Conservation (phyloP, 768 basidiomycete genomes). For the Naematelia encephala region DNA sequence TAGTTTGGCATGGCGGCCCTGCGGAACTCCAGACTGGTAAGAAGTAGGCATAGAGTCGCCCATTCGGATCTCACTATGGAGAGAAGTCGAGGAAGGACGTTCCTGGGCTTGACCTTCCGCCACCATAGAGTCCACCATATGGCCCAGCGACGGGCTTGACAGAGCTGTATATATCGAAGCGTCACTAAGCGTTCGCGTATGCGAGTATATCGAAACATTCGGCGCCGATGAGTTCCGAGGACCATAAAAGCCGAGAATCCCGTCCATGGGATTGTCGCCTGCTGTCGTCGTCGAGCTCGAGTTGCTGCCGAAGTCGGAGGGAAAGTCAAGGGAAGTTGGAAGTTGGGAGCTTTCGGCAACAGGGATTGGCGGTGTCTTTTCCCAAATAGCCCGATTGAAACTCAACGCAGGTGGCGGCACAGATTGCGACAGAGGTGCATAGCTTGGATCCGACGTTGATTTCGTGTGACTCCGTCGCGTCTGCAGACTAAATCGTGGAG, state of each 20-base stretch:
- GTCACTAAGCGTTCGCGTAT: background rate
- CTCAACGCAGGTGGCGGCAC: background rate
- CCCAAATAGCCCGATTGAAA: background rate
- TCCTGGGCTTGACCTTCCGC: background rate
- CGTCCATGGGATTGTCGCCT: background rate
- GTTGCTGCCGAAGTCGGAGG: background rate
- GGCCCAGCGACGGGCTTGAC: background rate
- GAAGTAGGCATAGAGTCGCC: background rate
- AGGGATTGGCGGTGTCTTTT: background rate
- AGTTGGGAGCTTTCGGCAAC: background rate
- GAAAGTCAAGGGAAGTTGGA: background rate
- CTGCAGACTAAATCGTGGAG: constrained; percentile 14
- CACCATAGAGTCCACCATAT: background rate
- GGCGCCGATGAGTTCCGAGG: background rate
- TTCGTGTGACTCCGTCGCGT: constrained; percentile 10
- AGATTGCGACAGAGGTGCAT: background rate
- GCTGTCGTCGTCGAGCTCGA: background rate
- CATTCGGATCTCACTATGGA: background rate
- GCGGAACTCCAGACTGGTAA: background rate
- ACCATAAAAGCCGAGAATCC: background rate
- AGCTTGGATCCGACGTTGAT: background rate
- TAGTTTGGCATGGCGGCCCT: background rate
- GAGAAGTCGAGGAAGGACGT: background rate
- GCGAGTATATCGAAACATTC: background rate
- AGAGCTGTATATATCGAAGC: background rate